phyloP scores from a whole-genome alignment of 1,284 basidiomycete genomes.

The Inonotus obliquus region DNA sequence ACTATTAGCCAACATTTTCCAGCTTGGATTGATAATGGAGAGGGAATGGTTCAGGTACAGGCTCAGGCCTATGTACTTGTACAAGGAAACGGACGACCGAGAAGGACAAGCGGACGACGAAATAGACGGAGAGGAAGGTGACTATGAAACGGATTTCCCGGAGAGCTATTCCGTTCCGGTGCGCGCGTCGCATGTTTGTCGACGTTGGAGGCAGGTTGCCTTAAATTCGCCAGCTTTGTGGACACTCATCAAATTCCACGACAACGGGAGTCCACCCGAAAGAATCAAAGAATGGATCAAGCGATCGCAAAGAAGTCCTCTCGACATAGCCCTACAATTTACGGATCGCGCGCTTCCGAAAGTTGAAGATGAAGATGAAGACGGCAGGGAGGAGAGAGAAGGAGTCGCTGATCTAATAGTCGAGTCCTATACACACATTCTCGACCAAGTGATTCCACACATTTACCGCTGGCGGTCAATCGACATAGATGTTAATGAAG shows the following conservation, averaged over 20 bases:
- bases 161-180: no score
- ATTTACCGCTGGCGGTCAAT: slow-evolving; percentile 49
- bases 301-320: slow-evolving; percentile 41
- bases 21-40: no score
- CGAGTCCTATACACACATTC: slow-evolving; percentile 37
- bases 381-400: not conserved
- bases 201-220: slow-evolving; percentile 31
- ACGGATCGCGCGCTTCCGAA: slow-evolving; percentile 20
- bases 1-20: no score
- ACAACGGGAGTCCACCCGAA: slow-evolving; percentile 28
- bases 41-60: no score
- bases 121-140: no score
- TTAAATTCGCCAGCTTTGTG: slow-evolving; percentile 32
- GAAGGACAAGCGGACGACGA: no score
- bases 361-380: no score
- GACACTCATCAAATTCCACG: slow-evolving; percentile 23
- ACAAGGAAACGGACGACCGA: no score
- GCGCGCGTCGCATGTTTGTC: slow-evolving; percentile 40
- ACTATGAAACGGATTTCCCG: no score
- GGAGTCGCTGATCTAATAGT: no score
- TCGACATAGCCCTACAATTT: slow-evolving; percentile 34
- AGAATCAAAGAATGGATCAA: slow-evolving; percentile 35
- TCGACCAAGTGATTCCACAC: slow-evolving; percentile 48
- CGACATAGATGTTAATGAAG: slow-evolving; percentile 39
- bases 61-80: no score